Evolutionary conservation across 345 rosid genomes (phyloP), one percentile per base, ranked within the genome.

Genomic region (Lumnitzera racemosa): DNA sequence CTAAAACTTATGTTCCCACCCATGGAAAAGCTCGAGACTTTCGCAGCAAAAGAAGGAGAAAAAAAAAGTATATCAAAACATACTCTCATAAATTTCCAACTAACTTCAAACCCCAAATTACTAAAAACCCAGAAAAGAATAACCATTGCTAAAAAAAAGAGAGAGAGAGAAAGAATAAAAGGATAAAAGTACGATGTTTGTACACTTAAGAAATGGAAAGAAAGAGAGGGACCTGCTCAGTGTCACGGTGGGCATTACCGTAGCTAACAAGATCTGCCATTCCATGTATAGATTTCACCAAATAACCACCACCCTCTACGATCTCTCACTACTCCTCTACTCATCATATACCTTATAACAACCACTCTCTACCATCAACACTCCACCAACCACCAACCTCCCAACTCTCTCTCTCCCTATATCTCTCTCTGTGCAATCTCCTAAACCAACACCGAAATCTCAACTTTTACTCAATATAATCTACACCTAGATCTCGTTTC

Each of bases 251-350:
- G 73, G 92, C 78, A 83, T 77, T 83, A 72, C 87, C 91, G 80
- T 82, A 86, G 85, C 87, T 79, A 87, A 76, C 83, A 85, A 85
- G 95, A 89, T 92, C 90, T 82, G 94, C 98, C 96, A 91, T 89
- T 92, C 98, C 96, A 92, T 92, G 89, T 80, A 96, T 84, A 62
- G 71, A 72, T 67, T 70, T 79, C 71, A 82, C 86, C 78, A 68
- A 74, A 79, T 76, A 67, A 67, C 76, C 83, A 70, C 72, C 89
- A 71, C 84, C 87, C 82, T 75, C 88, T 81, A 71, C 87, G 92
- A 87, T 87, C 83, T 71, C 79, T 80, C 82, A 49, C 80, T 72
- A 74, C 80, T 73, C 84, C 81, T 71, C 98, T 95, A 89, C 78
- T 86, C 95, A 87, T 91, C 82, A 76, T 89, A 86, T 65, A 78